Evolutionary conservation across 345 rosid genomes (phyloP), one percentile per base, ranked within the genome.

Genomic region (Rhodamnia rubescens): DNA sequence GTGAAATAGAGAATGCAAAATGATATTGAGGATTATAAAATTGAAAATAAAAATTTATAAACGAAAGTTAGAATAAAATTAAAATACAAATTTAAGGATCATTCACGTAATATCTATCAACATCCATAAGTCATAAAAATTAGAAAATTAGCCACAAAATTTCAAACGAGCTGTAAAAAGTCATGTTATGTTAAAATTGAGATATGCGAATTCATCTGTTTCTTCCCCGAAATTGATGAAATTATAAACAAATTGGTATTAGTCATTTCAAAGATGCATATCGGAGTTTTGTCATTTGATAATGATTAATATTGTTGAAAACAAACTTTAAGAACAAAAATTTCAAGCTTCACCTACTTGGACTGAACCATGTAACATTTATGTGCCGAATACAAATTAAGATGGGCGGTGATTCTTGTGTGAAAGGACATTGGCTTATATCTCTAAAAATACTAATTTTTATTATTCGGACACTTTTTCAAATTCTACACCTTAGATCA

Each of bases 401-500:
- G 12, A 32, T 13, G 8, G 6, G 1, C 0, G 4, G 11, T 18
- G 12, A 64, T 32, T 8, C 6, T 16, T 2, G 1, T 2, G 44
- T 4, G 16, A 18, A 32, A 32, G 24, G 32, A 64, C 12, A 32
- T 64, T 18, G 1, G 13, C 8, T 0, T 32, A 40, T 18, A 64
- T 16, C 18, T 64, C 24, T 32, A 32, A 18, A 11, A 32, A 18
- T 32, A 21, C 42, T 1, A 15, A 16, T 5, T 18, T 69, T 4
- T 69, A 6, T 1, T 32, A 32, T 69, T 32, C 5, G 21, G 5
- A 20, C 5, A 61, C 21, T 27, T 61, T 61, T 61, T 29, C 40
- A 7, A 61, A 61, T 61, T 64, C 7, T 1, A 32, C 44, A 4
- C 1, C 78, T 64, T 1, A 32, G 8, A 20, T 32, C 75, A 16